phyloP scores from a whole-genome alignment of 306 rosid genomes.

The Lathyrus sativus region DNA sequence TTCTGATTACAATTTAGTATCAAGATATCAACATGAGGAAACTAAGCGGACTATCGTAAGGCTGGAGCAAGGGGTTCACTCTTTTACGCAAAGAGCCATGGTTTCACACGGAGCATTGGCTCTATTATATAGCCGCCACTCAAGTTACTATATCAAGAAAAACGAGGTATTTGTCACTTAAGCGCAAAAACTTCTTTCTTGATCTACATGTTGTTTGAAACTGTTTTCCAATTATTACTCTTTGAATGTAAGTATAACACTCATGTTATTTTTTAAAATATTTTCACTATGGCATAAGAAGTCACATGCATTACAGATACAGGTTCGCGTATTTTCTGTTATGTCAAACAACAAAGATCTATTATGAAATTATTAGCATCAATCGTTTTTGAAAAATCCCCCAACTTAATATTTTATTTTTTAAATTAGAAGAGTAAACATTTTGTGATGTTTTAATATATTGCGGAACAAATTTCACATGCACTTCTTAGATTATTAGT shows the following conservation, averaged over 20 bases:
- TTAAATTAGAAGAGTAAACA: neutral
- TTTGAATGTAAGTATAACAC: slow-evolving; percentile 11
- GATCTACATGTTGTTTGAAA: slow-evolving; percentile 19
- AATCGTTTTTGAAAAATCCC: neutral
- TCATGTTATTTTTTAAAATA: slow-evolving; percentile 3
- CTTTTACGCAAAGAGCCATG: slow-evolving; percentile 77
- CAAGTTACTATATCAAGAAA: slow-evolving; percentile 83
- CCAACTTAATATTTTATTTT: neutral
- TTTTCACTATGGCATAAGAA: neutral
- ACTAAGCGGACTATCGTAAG: slow-evolving; percentile 72
- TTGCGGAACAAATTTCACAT: too few species aligned
- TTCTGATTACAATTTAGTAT: slow-evolving; percentile 53
- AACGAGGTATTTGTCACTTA: slow-evolving; percentile 64
- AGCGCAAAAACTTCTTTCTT: slow-evolving; percentile 10
- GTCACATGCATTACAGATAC: slow-evolving; percentile 8
- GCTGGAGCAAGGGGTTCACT: slow-evolving; percentile 82
- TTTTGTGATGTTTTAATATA: too few species aligned
- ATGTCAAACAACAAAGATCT: neutral
- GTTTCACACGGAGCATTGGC: slow-evolving; percentile 90
- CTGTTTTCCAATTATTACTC: slow-evolving; percentile 13
- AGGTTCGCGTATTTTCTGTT: neutral
- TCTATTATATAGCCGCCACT: slow-evolving; percentile 66
- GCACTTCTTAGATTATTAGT: neutral
- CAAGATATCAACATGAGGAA: slow-evolving; percentile 65
- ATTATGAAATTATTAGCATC: neutral